Conservation (phyloP, 73 alveolate genomes). For the Paramecium sexaurelia region DNA sequence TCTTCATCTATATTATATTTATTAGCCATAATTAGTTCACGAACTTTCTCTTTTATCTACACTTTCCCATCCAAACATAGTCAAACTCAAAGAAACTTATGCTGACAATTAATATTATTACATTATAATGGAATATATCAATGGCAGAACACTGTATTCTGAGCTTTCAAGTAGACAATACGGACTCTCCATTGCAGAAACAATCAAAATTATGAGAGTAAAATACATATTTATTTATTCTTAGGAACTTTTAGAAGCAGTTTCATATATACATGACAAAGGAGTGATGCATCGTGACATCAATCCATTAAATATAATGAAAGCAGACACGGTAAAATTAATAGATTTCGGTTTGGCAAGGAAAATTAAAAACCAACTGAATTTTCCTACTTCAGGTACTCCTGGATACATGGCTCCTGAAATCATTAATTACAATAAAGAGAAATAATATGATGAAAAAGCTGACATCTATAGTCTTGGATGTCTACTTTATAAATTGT, state of each 20-base stretch:
- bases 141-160: slow-evolving; percentile 10
- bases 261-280: slow-evolving; percentile 40
- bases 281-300: slow-evolving; percentile 62
- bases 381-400: slow-evolving; percentile 76
- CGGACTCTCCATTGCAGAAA: background rate
- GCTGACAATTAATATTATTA: slow-evolving; percentile 6
- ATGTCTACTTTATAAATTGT: slow-evolving; percentile 37
- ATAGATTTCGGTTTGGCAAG: slow-evolving; percentile 61
- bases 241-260: slow-evolving; percentile 17
- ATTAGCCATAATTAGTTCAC: slow-evolving; percentile 18
- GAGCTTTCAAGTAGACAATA: background rate
- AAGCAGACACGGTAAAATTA: slow-evolving; percentile 5
- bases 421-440: slow-evolving; percentile 68
- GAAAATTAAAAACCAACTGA: background rate
- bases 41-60: slow-evolving; percentile 13
- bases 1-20: background rate
- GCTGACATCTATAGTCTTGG: slow-evolving; percentile 49
- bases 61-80: slow-evolving; percentile 30
- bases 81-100: slow-evolving; percentile 46
- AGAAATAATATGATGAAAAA: slow-evolving; percentile 1
- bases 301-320: slow-evolving; percentile 51
- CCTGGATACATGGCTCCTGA: slow-evolving; percentile 90
- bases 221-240: background rate
- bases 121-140: slow-evolving; percentile 31
- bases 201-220: slow-evolving; percentile 41